A percentile compares a stretch with the other conserved stretches of the same genome.
Conservation (phyloP, 352 stramenopile species). For the Hyaloperonospora brassicae region DNA sequence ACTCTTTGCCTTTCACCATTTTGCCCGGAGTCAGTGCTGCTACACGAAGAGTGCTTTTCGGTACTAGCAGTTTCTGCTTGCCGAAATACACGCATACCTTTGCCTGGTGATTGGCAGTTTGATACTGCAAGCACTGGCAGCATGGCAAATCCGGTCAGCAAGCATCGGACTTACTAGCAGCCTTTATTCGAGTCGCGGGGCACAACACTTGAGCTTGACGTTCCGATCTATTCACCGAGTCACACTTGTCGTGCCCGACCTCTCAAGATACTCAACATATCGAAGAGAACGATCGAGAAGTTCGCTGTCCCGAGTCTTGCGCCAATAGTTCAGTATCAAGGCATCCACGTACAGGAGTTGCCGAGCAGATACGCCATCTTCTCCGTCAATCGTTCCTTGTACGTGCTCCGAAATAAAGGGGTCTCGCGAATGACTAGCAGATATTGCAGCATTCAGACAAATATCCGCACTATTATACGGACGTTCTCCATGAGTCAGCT, state of each 20-base stretch:
- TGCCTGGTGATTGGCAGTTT: too few species aligned
- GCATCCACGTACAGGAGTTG: conserved; percentile 59
- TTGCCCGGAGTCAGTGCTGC: conserved; percentile 6
- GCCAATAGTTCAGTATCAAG: conserved; percentile 50
- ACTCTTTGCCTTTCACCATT: conserved; percentile 42
- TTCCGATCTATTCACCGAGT: neutral
- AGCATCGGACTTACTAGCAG: too few species aligned
- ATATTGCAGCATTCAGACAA: conserved; percentile 25
- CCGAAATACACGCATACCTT: too few species aligned
- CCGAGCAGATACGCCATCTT: conserved; percentile 27
- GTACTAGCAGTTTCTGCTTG: too few species aligned
- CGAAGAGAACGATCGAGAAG: conserved; percentile 27
- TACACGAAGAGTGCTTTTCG: too few species aligned
- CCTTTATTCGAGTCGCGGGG: too few species aligned
- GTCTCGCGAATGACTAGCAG: conserved; percentile 1
- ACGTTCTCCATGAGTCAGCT: neutral
- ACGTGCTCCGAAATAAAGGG: conserved; percentile 42
- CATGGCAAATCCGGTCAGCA: too few species aligned
- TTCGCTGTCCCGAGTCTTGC: conserved; percentile 21
- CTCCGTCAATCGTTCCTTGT: conserved; percentile 13
- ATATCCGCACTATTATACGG: conserved; percentile 11
- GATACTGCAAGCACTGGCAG: too few species aligned
- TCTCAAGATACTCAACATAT: conserved; percentile 48
- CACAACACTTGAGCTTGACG: too few species aligned
- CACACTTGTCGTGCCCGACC: conserved; percentile 8